Percentiles rank a stretch among this genome's conserved stretches.
Conservation (phyloP, 1,284 basidiomycete genomes). For the Ceratobasidium sp. region DNA sequence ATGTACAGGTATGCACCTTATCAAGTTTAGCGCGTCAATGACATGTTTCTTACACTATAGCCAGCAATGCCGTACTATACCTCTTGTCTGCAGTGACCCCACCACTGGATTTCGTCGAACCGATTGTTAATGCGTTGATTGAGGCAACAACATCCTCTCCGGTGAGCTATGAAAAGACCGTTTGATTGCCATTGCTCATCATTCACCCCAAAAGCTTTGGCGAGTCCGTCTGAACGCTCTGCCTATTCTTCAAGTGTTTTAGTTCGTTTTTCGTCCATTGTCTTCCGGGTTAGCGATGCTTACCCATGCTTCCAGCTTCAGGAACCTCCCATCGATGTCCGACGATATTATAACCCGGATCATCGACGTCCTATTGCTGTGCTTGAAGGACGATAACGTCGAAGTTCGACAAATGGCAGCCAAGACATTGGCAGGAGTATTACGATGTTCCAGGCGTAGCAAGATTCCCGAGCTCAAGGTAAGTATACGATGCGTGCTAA, state of each 20-base stretch:
- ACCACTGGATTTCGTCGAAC: constrained; percentile 69
- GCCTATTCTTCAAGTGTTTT: constrained; percentile 82
- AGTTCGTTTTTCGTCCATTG: constrained; percentile 50
- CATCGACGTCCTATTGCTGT: constrained; percentile 83
- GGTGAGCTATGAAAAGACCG: constrained; percentile 55
- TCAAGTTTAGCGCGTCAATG: constrained; percentile 25
- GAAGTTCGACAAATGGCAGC: constrained; percentile 96
- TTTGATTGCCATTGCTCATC: constrained; percentile 11
- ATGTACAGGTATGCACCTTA: constrained; percentile 43
- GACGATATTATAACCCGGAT: constrained; percentile 72
- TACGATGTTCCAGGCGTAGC: constrained; percentile 91
- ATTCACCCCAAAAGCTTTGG: constrained; percentile 67
- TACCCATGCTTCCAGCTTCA: constrained; percentile 59
- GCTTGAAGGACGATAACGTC: constrained; percentile 89
- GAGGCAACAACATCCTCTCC: constrained; percentile 74
- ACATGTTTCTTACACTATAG: constrained; percentile 53
- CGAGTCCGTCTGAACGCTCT: constrained; percentile 78
- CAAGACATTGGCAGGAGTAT: constrained; percentile 86
- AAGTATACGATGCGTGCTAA: constrained; percentile 41
- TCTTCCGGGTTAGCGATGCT: background rate
- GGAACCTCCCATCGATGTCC: constrained; percentile 82
- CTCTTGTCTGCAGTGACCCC: constrained; percentile 75
- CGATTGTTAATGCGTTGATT: constrained; percentile 69
- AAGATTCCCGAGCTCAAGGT: constrained; percentile 89
- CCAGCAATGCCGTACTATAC: constrained; percentile 78